Evolutionary conservation across 192 early-diverging fungal species (phyloP), one percentile per base, ranked within the genome.

Genomic region (Helicostylum pulchrum): DNA sequence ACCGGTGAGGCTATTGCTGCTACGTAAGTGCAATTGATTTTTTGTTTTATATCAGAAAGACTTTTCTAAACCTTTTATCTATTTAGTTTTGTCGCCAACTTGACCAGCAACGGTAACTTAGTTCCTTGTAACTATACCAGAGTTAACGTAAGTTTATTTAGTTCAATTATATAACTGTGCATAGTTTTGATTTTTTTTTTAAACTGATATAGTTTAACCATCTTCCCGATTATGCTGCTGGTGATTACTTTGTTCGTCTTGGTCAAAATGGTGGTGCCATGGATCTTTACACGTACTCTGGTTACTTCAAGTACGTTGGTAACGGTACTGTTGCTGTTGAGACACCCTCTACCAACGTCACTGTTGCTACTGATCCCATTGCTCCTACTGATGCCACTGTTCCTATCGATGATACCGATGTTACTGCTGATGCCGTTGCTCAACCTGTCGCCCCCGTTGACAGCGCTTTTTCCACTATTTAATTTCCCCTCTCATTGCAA

Each of bases 191-290:
- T 26, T 26, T 26, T 26, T 26, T 26, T 26, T 26, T 2, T 2
- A 26, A 26, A 26, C 1, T 10, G 36, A 39, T 39, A 9, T 55
- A 54, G 61, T 36, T 67, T 31, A 17, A 51, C 19, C 59, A 53
- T 23, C 42, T 73, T 19, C 61, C 53, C 58, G 65, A 73, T 52
- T 73, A 67, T 60, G 44, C 48, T 46, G 3, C 50, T 20, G 71
- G 65, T 21, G 17, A 66, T 20, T 73, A 67, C 55, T 73, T 59
- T 46, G 44, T 73, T 21, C 61, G 71, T 52, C 58, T 73, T 46
- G 71, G 71, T 34, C 32, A 45, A 20, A 64, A 21, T 34, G 58
- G 54, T 52, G 51, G 43, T 44, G n/a, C 17, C 17, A 34, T 39
- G 5, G 54, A 39, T 56, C 34, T 17, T 10, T 39, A 34, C 31